Percentiles rank a stretch among this genome's conserved stretches.
Conservation (phyloP, 768 basidiomycete species). For the Rhizopogon vesiculosus region DNA sequence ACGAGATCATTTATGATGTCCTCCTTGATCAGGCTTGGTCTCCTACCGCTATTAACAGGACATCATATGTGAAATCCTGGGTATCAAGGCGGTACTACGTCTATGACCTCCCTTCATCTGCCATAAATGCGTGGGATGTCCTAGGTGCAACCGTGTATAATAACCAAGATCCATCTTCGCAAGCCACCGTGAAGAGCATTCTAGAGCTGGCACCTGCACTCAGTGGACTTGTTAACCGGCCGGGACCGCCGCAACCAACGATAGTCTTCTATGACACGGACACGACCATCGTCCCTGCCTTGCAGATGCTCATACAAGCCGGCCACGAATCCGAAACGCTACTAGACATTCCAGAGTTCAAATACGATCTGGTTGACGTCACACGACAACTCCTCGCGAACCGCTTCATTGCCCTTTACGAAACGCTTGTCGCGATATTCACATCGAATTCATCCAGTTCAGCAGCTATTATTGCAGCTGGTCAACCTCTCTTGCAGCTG, state of each 20-base stretch:
- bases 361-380: conserved; percentile 35
- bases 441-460: conserved; percentile 17
- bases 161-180: conserved; percentile 28
- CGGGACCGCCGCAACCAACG: conserved; percentile 33
- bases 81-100: conserved; percentile 31
- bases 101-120: conserved; percentile 17
- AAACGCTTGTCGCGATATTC: conserved; percentile 24
- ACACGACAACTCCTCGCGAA: conserved; percentile 36
- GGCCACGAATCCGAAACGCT: conserved; percentile 15
- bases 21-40: conserved; percentile 40
- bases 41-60: conserved; percentile 24
- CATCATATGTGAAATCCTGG: conserved; percentile 29
- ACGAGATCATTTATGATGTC: conserved; percentile 38
- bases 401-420: conserved; percentile 30
- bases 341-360: conserved; percentile 26
- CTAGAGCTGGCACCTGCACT: conserved; percentile 31
- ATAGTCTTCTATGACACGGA: conserved; percentile 33
- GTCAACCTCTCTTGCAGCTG: conserved; percentile 24
- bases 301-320: conserved; percentile 58
- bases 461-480: conserved; percentile 15
- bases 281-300: conserved; percentile 67
- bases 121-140: conserved; percentile 30
- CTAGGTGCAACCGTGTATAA: conserved; percentile 35
- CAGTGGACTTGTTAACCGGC: conserved; percentile 28
- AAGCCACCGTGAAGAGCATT: conserved; percentile 33